Percentiles rank a stretch among this genome's conserved stretches.
Evolutionary conservation across 352 stramenopile genomes (phyloP).

Genomic region (Globisporangium lucens): DNA sequence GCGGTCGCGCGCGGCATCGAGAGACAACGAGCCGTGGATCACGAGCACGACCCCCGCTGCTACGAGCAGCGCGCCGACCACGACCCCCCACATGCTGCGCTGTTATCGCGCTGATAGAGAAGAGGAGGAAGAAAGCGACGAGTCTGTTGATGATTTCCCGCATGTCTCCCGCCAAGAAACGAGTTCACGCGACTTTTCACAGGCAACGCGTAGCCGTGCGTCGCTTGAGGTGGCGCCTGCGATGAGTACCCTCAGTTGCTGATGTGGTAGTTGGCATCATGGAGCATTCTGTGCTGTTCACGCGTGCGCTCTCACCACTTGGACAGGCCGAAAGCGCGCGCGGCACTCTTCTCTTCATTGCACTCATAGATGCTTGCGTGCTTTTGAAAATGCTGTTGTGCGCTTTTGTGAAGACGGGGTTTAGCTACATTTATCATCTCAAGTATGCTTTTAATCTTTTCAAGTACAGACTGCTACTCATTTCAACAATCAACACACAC

Average conservation of each 20-base stretch:
- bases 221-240: not conserved
- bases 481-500: not conserved
- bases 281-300: not conserved
- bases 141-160: not conserved
- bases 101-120: not conserved
- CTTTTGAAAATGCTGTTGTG: not conserved
- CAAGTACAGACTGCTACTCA: too few species aligned
- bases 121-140: not conserved
- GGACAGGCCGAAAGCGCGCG: not conserved
- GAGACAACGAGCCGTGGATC: slow-evolving; percentile 20
- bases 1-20: slow-evolving; percentile 20
- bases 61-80: slow-evolving; percentile 21
- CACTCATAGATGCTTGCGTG: not conserved
- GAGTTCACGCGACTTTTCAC: not conserved
- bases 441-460: not conserved
- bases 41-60: slow-evolving; percentile 24
- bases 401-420: not conserved
- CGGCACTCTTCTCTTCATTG: not conserved
- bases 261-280: too few species aligned
- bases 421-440: not conserved
- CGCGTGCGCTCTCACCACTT: not conserved
- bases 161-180: not conserved
- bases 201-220: not conserved
- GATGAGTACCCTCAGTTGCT: not conserved
- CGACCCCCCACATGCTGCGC: slow-evolving; percentile 26